Conservation (phyloP, 2,329 filamentous ascomycete species). For the Penicillium sp. region DNA sequence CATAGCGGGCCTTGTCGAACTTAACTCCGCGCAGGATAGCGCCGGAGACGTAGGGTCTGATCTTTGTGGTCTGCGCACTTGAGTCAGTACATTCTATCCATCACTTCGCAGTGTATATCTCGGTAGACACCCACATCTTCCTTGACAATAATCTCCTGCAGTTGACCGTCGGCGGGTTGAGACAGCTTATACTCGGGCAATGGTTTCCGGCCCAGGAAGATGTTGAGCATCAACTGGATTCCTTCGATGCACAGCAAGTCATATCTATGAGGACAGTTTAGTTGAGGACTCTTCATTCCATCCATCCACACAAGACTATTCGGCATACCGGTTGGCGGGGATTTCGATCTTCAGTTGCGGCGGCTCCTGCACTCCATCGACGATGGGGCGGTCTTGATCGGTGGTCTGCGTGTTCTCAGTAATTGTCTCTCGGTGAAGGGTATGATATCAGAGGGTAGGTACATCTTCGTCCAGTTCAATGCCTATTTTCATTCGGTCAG, state of each 20-base stretch:
- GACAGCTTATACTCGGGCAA: conserved; percentile 80
- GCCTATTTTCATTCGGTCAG: conserved; percentile 48
- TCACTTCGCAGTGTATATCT: no score
- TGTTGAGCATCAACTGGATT: conserved; percentile 92
- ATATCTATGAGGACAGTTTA: conserved; percentile 54
- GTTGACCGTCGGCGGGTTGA: conserved; percentile 71
- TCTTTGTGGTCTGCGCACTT: conserved; percentile 64
- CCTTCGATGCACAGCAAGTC: conserved; percentile 98
- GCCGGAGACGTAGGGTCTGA: conserved; percentile 86
- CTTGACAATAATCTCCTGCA: conserved; percentile 80
- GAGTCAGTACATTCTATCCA: conserved; percentile 3
- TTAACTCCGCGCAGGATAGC: conserved; percentile 88
- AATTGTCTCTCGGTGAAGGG: conserved; percentile 21
- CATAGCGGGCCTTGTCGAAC: conserved; percentile 89
- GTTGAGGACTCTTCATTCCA: conserved; percentile 13
- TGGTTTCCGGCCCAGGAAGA: conserved; percentile 78
- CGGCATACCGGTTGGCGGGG: conserved; percentile 81
- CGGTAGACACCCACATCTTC: conserved; percentile 55
- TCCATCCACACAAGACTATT: background rate
- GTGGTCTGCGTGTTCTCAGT: conserved; percentile 60
- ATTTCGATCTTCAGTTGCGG: conserved; percentile 98
- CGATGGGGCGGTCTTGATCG: conserved; percentile 71
- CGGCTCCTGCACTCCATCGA: conserved; percentile 80
- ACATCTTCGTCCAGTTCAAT: conserved; percentile 96
- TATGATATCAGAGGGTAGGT: conserved; percentile 18